These are phyloP conservation scores for Globisporangium alternatum DNA, from an alignment of 352 stramenopile species.

Conservation along the genomic window DNA sequence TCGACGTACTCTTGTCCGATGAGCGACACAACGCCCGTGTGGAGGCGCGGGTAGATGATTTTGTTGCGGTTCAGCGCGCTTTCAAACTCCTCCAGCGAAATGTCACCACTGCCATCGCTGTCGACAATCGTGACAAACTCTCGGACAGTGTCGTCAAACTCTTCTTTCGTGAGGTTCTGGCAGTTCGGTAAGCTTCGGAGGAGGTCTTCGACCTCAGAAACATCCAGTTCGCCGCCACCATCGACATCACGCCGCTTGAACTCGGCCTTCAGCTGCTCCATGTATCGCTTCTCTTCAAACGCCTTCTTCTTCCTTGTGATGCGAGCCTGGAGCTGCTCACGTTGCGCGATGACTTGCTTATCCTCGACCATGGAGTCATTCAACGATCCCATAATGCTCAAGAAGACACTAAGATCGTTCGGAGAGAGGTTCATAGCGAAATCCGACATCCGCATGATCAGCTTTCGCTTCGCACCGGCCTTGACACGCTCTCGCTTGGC, in stretches of 20 bases:
- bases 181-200: conserved; percentile 68
- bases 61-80: conserved; percentile 63
- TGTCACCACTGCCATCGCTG: conserved; percentile 73
- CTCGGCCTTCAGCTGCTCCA: conserved; percentile 67
- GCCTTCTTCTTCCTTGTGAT: conserved; percentile 45
- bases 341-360: conserved; percentile 50
- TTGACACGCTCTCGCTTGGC: conserved; percentile 43
- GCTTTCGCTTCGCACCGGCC: conserved; percentile 48
- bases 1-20: conserved; percentile 81
- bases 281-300: conserved; percentile 65
- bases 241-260: conserved; percentile 75
- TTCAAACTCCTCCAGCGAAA: conserved; percentile 85
- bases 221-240: conserved; percentile 68
- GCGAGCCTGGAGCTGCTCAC: conserved; percentile 40
- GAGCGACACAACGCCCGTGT: conserved; percentile 56
- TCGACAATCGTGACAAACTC: conserved; percentile 82
- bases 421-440: conserved; percentile 82
- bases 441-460: conserved; percentile 82
- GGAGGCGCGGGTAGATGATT: conserved; percentile 62
- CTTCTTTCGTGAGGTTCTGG: conserved; percentile 64
- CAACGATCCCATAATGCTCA: conserved; percentile 66
- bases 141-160: conserved; percentile 72
- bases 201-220: conserved; percentile 58
- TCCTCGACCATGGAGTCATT: conserved; percentile 75
- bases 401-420: conserved; percentile 76